Base-by-base conservation (phyloP, 345 rosid genomes). In the Toxicodendron radicans region DNA sequence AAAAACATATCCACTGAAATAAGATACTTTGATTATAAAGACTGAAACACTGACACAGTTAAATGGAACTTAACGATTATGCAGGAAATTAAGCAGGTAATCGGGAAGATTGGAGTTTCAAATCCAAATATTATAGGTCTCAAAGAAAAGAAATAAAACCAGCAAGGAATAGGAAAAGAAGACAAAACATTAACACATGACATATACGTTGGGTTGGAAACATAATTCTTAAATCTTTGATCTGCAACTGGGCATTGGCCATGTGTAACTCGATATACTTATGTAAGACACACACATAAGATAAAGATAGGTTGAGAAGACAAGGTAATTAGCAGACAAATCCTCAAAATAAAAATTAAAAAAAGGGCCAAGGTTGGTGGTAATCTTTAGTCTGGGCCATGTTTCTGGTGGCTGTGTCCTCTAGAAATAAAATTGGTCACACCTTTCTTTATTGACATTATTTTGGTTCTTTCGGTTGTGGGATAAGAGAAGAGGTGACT, bases 321-420 rank as follows among this genome's bases (percentile, higher is more conserved):
- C 23, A 43, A 23, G 58, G 30, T 21, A 60, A 38, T 73, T 14
- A 82, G 18, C 53, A 57, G 63, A 63, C 75, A 78, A 70, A 73
- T 67, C 27, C 75, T 71, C 62, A 49, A 58, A 77, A 81, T 60
- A 32, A 56, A 58, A n/a, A n/a, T n/a, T n/a, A n/a, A n/a, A n/a
- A n/a, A 33, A 9, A 64, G 17, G 12, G 27, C 8, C 24, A 73
- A 23, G 61, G 71, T 51, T 58, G 68, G 35, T 58, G 13, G 78
- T 57, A 52, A 46, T 11, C 56, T 20, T 21, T 7, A 33, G 62
- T 51, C 30, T 66, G 74, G 74, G 38, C 73, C 74, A 74, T 51
- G 86, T 35, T 66, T 66, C 18, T 38, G 35, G 64, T 72, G 79
- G 73, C 45, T 14, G 30, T 69, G 64, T 57, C 54, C 56, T 72